A percentile compares a stretch with the other conserved stretches of the same genome.
Conservation (phyloP, 805 yeast species). For the Candida arabinofermentans region DNA sequence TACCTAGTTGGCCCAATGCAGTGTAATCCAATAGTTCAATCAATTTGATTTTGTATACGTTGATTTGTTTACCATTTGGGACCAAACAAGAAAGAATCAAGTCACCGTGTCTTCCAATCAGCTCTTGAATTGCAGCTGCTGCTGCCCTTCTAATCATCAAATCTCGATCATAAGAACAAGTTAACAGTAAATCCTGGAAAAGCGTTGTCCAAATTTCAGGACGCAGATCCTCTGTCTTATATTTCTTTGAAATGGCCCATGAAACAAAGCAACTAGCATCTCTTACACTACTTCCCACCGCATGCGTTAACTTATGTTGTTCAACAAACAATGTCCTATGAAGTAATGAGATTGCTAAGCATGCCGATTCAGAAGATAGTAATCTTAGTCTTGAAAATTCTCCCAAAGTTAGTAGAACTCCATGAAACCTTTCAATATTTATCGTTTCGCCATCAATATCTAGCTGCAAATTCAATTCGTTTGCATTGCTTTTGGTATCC, state of each 20-base stretch:
- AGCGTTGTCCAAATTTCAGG: conserved; percentile 15
- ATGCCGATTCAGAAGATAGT: conserved; percentile 19
- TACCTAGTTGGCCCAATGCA: conserved; percentile 38
- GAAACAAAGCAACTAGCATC: conserved; percentile 81
- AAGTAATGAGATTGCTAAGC: conserved; percentile 35
- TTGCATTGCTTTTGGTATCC: neutral
- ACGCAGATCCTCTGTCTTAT: conserved; percentile 18
- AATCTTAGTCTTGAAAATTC: conserved; percentile 32
- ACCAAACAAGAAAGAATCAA: conserved; percentile 26
- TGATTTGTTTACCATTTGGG: conserved; percentile 15
- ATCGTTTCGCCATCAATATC: conserved; percentile 29
- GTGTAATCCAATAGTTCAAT: conserved; percentile 58
- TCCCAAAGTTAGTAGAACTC: conserved; percentile 54
- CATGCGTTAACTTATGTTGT: conserved; percentile 46
- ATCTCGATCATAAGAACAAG: conserved; percentile 69
- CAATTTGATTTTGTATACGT: conserved; percentile 41
- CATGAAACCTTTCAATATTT: conserved; percentile 49
- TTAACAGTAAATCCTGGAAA: conserved; percentile 41
- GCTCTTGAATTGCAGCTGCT: conserved; percentile 83
- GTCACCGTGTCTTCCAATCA: conserved; percentile 69
- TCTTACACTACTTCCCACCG: conserved; percentile 65
- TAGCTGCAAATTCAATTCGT: neutral
- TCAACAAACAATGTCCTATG: conserved; percentile 51
- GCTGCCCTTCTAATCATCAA: conserved; percentile 75
- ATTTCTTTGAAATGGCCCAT: conserved; percentile 68